Conservation (phyloP, 257 asterid species). For the Ajuga chamaepitys region DNA sequence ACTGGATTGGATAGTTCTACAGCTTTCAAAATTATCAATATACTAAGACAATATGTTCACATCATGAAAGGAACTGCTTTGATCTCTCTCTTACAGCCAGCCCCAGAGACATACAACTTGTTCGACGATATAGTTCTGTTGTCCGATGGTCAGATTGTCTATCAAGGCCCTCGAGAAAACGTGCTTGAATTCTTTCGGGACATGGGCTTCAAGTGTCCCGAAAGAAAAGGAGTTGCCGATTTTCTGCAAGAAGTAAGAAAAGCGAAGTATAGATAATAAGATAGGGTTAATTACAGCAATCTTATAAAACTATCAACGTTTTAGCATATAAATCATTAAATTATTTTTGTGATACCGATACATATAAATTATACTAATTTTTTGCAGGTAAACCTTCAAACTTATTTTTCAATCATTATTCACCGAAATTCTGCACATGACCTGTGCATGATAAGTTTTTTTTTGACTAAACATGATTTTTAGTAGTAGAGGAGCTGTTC, state of each 20-base stretch:
- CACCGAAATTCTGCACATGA: no score
- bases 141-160: slow-evolving; percentile 32
- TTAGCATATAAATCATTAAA: not conserved
- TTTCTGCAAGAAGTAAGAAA: slow-evolving; percentile 39
- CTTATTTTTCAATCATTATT: no score
- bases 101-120: slow-evolving; percentile 39
- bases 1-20: slow-evolving; percentile 46
- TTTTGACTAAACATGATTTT: no score
- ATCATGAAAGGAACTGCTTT: slow-evolving; percentile 35
- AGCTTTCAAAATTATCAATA: slow-evolving; percentile 28
- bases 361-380: no score
- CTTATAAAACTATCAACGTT: not conserved
- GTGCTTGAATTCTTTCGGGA: slow-evolving; percentile 33
- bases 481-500: no score
- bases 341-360: no score
- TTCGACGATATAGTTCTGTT: slow-evolving; percentile 39
- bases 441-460: no score
- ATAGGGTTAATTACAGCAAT: no score
- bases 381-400: no score
- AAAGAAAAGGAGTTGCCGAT: slow-evolving; percentile 42
- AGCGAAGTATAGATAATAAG: no score
- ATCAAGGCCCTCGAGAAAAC: slow-evolving; percentile 32
- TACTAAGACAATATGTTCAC: slow-evolving; percentile 28
- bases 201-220: slow-evolving; percentile 44
- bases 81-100: slow-evolving; percentile 42